Evolutionary conservation across 2,329 filamentous ascomycete species (phyloP).

Genomic region (Claviceps humidiphila): DNA sequence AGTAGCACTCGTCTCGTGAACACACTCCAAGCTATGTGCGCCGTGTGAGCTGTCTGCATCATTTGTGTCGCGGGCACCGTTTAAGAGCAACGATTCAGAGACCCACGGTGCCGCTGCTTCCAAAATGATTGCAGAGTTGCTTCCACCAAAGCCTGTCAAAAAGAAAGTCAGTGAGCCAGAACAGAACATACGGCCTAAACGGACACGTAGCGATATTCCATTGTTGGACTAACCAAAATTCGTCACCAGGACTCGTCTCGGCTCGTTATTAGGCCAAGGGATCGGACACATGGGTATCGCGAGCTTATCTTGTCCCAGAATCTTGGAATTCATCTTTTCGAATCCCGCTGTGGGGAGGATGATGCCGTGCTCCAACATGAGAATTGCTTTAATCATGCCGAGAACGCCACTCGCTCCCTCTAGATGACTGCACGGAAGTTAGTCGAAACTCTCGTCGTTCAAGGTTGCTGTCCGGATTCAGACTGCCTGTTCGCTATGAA

Average conservation of each 20-base stretch:
- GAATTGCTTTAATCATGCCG: conserved; percentile 13
- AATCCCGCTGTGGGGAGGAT: conserved; percentile 14
- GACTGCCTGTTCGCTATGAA: not conserved
- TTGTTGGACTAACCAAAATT: conserved; percentile 11
- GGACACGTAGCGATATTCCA: not conserved
- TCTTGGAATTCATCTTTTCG: conserved; percentile 11
- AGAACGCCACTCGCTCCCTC: conserved; percentile 8
- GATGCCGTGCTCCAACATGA: conserved; percentile 11
- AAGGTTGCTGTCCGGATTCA: not conserved
- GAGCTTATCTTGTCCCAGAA: conserved; percentile 10
- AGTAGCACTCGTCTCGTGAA: not conserved
- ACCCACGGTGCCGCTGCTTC: conserved; percentile 2
- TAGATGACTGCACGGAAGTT: conserved; percentile 8
- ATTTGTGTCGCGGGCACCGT: not conserved
- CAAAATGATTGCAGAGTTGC: conserved; percentile 12
- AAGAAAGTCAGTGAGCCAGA: conserved; percentile 4
- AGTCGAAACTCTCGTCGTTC: not conserved
- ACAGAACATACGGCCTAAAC: not conserved
- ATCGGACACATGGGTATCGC: conserved; percentile 5
- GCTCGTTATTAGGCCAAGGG: conserved; percentile 11
- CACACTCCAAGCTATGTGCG: not conserved
- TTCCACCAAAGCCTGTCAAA: conserved; percentile 10
- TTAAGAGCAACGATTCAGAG: not conserved
- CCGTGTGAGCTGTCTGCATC: not conserved
- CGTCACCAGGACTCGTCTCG: conserved; percentile 11